These are phyloP conservation scores for Paramecium sexaurelia DNA, from an alignment of 73 alveolate species.

Conservation along the genomic window DNA sequence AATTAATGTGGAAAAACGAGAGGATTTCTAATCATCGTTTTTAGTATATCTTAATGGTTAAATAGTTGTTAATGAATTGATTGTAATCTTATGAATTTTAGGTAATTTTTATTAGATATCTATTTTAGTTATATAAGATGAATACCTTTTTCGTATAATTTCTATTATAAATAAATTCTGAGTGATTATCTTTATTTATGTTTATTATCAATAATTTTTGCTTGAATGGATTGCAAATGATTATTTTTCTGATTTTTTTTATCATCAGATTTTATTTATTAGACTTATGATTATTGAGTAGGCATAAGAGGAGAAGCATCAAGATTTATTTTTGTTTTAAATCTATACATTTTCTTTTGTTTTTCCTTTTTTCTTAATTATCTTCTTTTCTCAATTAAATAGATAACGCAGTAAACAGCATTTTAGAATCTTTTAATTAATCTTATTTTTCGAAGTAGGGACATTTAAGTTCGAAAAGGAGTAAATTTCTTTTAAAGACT, in stretches of 20 bases:
- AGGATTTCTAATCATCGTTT: background rate
- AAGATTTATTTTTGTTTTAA: background rate
- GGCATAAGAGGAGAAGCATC: background rate
- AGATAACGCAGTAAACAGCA: constrained; percentile 1
- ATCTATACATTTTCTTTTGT: background rate
- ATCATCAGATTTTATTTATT: background rate
- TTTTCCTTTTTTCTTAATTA: background rate
- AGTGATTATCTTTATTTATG: background rate
- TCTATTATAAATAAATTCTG: background rate
- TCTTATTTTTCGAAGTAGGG: background rate
- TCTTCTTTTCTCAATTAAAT: background rate
- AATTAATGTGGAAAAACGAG: background rate
- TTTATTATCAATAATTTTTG: background rate
- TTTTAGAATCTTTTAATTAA: background rate
- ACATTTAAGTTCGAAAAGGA: background rate
- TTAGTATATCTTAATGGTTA: background rate
- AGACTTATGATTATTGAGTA: background rate
- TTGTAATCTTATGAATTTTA: background rate
- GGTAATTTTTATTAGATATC: background rate
- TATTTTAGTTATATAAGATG: background rate
- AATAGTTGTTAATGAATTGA: background rate
- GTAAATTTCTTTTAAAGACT: background rate
- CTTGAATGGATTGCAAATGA: background rate
- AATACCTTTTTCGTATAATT: constrained; percentile 8
- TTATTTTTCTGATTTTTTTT: background rate